phyloP scores from a whole-genome alignment of 176 grass and related monocot species.

The Chloris gayana region DNA sequence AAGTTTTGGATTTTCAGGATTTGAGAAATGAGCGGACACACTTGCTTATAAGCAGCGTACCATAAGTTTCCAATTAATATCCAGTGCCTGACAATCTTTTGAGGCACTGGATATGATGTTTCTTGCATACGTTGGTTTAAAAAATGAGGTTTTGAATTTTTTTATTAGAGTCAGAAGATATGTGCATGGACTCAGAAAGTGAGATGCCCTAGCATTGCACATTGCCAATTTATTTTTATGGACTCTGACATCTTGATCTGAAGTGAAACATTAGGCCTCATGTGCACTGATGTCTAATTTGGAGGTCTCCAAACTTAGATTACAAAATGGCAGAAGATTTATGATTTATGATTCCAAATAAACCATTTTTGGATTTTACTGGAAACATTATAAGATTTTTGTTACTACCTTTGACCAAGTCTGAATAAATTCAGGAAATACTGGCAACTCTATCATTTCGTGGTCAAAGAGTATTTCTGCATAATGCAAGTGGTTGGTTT shows the following conservation, averaged over 20 bases:
- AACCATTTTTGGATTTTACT: constrained; percentile 21
- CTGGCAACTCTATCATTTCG: constrained; percentile 78
- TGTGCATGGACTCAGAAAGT: background rate
- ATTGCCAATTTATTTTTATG: background rate
- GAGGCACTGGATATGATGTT: background rate
- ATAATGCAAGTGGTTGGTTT: constrained; percentile 97
- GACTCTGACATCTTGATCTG: background rate
- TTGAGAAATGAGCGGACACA: too few relatives aligned
- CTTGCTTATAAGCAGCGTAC: too few relatives aligned
- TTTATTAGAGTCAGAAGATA: background rate
- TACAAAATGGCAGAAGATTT: background rate
- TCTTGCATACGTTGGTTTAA: background rate
- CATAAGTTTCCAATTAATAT: too few relatives aligned
- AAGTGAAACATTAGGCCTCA: background rate
- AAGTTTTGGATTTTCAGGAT: too few relatives aligned
- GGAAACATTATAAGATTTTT: constrained; percentile 18
- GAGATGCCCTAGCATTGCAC: background rate
- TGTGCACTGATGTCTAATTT: background rate
- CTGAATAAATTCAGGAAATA: constrained; percentile 67
- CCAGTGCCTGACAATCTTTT: background rate
- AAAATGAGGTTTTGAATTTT: background rate
- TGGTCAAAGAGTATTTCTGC: constrained; percentile 98
- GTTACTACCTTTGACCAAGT: constrained; percentile 38
- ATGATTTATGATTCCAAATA: constrained; percentile 1
- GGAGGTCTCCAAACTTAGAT: background rate